Evolutionary conservation across 202 grass and related monocot species (phyloP), one percentile per base, ranked within the genome.

Genomic region (Hordeum pubiflorum): DNA sequence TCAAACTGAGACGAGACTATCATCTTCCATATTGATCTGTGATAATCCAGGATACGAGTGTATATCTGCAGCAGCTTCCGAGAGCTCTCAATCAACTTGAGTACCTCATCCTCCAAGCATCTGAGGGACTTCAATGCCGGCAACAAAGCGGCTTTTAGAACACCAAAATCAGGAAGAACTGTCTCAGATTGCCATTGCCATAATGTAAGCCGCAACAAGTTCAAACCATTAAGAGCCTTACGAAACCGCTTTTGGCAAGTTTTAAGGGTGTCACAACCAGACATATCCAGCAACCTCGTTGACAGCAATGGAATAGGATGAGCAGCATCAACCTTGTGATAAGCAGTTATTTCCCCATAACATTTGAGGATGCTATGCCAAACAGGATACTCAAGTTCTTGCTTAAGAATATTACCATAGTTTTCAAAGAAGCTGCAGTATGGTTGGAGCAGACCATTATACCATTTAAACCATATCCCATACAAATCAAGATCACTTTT

Each of bases 1-100:
- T 97, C 94, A 82, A 58, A 89, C 38, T 86, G 84, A 75, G 86
- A 92, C 58, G 86, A 89, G 34, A 74, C 84, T 66, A 93, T 76
- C 80, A 81, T 89, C 62, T 88, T 91, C 92, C 92, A 97, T 74
- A 97, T 85, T 1, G 91, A 81, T 60, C 70, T 92, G 86, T 97
- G 94, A 86, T 94, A 89, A 72, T 92, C 90, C 72, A 97, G 72
- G 68, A 97, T 61, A 43, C 77, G 77, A 54, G 79, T 69, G 69
- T 93, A 97, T 76, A 91, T 91, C 48, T 84, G 26, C 50, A 79
- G 69, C 20, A 89, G 21, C 56, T 90, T 64, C 76, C 59, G 26
- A 10, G 85, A 90, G 29, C 87, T 43, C 44, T 82, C 56, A 77
- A 97, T 84, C 34, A 65, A 67, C 58, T 92, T 64, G 41, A 97